Evolutionary conservation across 768 basidiomycete genomes (phyloP), one percentile per base, ranked within the genome.

Genomic region (Flagelloscypha sp.): DNA sequence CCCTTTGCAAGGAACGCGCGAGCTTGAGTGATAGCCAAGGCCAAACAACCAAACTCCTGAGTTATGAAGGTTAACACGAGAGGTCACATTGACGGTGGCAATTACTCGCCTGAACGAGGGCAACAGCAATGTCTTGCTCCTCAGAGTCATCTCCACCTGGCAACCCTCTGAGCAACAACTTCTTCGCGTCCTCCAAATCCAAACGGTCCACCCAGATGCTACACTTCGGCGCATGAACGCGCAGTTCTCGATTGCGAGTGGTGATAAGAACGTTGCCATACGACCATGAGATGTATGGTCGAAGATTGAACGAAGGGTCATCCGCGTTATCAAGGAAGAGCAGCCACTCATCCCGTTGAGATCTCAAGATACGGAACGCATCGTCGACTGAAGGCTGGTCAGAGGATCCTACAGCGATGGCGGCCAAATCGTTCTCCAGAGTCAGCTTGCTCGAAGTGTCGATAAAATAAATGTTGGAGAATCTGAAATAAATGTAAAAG

Each of bases 181-280:
- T 21, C 10, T 18, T 30, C 19, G 43, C 43, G 37, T 37, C 35
- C 18, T 16, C 11, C n/a, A 24, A 21, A 33, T 31, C 23, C 23
- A 24, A 22, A 44, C 25, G n/a, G 8, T 16, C 17, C 2, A 17
- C 21, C 35, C 13, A 3, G 30, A 36, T 4, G 16, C 24, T 17
- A 15, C 18, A 15, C 19, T 31, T 17, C 4, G 25, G 28, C 9
- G n/a, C 35, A 24, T 40, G 24, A 2, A 30, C 30, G 12, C 17
- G 11, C 6, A 40, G 24, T 15, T 37, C 40, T 6, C 18, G 31
- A 22, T 40, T 40, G 7, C 43, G 35, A 22, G 39, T 40, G 16
- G 43, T 45, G 18, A 45, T 38, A 1, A 45, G 12, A 10, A 45
- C 35, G 27, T 40, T 41, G 3, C 43, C 43, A 31, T 38, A 36